phyloP scores from a whole-genome alignment of 495 filamentous ascomycete genomes.

The Physcia stellaris region DNA sequence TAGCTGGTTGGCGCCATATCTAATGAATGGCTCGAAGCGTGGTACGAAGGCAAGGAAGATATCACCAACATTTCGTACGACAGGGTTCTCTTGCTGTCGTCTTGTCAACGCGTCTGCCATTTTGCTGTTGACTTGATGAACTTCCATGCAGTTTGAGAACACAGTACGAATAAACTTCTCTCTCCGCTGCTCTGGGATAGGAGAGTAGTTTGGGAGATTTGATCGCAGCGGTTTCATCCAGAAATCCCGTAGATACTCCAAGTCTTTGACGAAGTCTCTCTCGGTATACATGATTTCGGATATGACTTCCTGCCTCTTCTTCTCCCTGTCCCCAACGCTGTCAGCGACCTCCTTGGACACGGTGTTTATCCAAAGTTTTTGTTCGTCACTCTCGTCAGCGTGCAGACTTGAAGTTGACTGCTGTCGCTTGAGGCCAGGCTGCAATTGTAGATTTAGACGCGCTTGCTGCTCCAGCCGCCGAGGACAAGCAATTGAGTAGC shows the following conservation, averaged over 20 bases:
- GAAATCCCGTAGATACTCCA: conserved; percentile 96
- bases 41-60: conserved; percentile 89
- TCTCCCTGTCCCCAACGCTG: conserved; percentile 73
- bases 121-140: conserved; percentile 75
- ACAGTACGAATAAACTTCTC: conserved; percentile 89
- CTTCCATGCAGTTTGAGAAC: conserved; percentile 92
- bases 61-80: conserved; percentile 84
- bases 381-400: conserved; percentile 75
- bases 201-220: conserved; percentile 53
- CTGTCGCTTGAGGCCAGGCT: conserved; percentile 71
- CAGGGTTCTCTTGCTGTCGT: conserved; percentile 75
- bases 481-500: conserved; percentile 97
- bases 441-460: conserved; percentile 78
- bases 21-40: conserved; percentile 89
- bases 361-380: conserved; percentile 99
- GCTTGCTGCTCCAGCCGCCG: conserved; percentile 90
- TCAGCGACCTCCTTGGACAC: conserved; percentile 92
- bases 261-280: conserved; percentile 96
- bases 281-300: conserved; percentile 99
- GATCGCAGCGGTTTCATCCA: conserved; percentile 89
- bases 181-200: conserved; percentile 75
- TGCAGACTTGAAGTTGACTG: conserved; percentile 73
- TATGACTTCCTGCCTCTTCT: conserved; percentile 96
- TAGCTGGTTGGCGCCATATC: conserved; percentile 90
- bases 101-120: conserved; percentile 79